Evolutionary conservation across 176 grass and related monocot genomes (phyloP), one percentile per base, ranked within the genome.

Genomic region (Bromus sterilis): DNA sequence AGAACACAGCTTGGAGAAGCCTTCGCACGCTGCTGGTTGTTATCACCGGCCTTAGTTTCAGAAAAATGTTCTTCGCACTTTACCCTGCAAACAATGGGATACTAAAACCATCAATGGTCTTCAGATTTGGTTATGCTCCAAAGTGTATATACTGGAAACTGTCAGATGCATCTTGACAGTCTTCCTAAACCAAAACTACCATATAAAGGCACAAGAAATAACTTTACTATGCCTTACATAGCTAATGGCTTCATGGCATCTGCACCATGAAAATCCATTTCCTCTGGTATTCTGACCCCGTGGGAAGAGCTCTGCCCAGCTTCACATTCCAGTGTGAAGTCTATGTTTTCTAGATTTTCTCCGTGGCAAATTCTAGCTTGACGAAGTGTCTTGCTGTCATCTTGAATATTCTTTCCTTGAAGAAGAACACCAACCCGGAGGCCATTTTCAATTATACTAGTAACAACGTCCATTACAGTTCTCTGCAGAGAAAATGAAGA

Each of bases 101-200:
- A 72, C 43, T 44, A 48, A 30, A 72, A 20, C 26, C 25, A 31
- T 72, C 41, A 72, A 10, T 18, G 69, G 3, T 42, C 66, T 26
- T 70, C 37, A 72, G 41, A 48, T 72, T 46, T 72, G 69, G 69
- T 72, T 48, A 72, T 48, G 69, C 25, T 72, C 69, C 69, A 72
- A 25, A 57, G 49, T 1, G 2, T 25, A 57, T 20, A 57, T 25
- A 57, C 9, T 57, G 11, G n/a, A 57, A 57, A 24, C 55, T 24
- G 0, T 29, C 41, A 46, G 41, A 31, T 20, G 41, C 41, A 72
- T 72, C 41, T 72, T 44, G 8, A 13, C 41, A 46, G 25, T 14
- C 39, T 44, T 72, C 69, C 41, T 46, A 48, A 72, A 31, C 26
- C 8, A 30, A 72, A 46, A 71, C 39, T 43, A 16, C 3, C 3